phyloP scores from a whole-genome alignment of 345 rosid genomes.

The Aquilaria sinensis region DNA sequence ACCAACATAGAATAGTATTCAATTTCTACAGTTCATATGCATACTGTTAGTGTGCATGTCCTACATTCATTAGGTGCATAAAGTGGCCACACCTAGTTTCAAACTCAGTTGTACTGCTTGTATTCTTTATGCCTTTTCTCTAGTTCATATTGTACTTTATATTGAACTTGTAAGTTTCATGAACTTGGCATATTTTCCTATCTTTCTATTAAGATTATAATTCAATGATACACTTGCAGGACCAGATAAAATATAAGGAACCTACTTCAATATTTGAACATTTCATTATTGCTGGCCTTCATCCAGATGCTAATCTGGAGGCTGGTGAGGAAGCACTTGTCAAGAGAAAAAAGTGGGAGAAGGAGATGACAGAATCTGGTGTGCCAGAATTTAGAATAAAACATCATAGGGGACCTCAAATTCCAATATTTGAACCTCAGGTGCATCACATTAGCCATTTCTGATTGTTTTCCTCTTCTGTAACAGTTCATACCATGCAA shows the following conservation, averaged over 20 bases:
- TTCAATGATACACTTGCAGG: slow-evolving; percentile 40
- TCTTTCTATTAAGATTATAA: slow-evolving; percentile 13
- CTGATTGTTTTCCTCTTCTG: too few species aligned
- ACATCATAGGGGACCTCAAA: slow-evolving; percentile 57
- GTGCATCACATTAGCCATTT: slow-evolving; percentile 24
- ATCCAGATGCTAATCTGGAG: slow-evolving; percentile 70
- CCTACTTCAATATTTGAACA: slow-evolving; percentile 86
- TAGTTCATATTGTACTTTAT: background rate
- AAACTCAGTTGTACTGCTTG: background rate
- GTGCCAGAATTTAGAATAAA: slow-evolving; percentile 35
- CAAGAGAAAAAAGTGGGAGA: slow-evolving; percentile 82
- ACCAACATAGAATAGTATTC: too few species aligned
- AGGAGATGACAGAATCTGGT: slow-evolving; percentile 53
- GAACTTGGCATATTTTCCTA: background rate
- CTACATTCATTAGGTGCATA: too few species aligned
- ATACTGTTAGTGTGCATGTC: too few species aligned
- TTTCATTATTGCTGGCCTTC: slow-evolving; percentile 82
- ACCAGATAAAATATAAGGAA: slow-evolving; percentile 51
- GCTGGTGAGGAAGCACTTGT: slow-evolving; percentile 79
- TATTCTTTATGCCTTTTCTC: background rate
- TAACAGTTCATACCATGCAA: too few species aligned
- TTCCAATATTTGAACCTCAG: slow-evolving; percentile 89
- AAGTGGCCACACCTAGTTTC: too few species aligned
- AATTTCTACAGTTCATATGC: too few species aligned
- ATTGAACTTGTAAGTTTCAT: background rate